Evolutionary conservation across 352 stramenopile species (phyloP), one percentile per base, ranked within the genome.

Genomic region (Phytophthora foliorum): DNA sequence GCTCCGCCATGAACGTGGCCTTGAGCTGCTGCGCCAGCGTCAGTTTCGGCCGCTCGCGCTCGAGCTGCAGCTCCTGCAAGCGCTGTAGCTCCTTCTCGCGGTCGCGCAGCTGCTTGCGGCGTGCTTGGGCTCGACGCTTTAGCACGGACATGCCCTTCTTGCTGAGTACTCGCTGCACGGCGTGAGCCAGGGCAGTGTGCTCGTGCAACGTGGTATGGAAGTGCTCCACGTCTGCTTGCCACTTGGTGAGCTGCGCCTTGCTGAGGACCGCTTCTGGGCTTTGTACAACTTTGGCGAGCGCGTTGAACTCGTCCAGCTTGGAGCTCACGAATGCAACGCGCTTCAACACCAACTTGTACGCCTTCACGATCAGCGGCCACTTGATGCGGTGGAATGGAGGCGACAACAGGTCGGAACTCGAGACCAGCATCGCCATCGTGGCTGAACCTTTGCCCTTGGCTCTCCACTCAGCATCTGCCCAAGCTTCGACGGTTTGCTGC

Each of bases 221-320:
- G 8, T 11, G 14, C 19, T 86, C 54, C 2, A 81, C 80, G 17
- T 90, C 75, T 0, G 49, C 19, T 2, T 76, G 59, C 83, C 83
- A 93, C 51, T 77, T 81, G 16, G 73, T 54, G n/a, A 91, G 78
- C 63, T 93, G 80, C 6, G 67, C 44, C 29, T 78, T 85, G 70
- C 80, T 80, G 52, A 90, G 48, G 2, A 84, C 62, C 1, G 69
- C 78, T 10, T 87, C 74, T 0, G 70, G 29, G 39, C 61, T 77
- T 70, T 90, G 83, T 24, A 93, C 49, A 13, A 84, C 69, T 1
- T 60, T 69, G 16, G 76, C 83, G 4, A 92, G 58, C 0, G 74
- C 52, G 38, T 93, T 93, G 66, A 77, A 93, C 57, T 80, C 76
- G 19, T 93, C 83, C 29, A 93, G 73, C 61, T 82, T 84, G 19